Percentiles rank a stretch among this genome's conserved stretches.
phyloP scores from a whole-genome alignment of 805 yeast genomes.

The Candida tallmaniae region DNA sequence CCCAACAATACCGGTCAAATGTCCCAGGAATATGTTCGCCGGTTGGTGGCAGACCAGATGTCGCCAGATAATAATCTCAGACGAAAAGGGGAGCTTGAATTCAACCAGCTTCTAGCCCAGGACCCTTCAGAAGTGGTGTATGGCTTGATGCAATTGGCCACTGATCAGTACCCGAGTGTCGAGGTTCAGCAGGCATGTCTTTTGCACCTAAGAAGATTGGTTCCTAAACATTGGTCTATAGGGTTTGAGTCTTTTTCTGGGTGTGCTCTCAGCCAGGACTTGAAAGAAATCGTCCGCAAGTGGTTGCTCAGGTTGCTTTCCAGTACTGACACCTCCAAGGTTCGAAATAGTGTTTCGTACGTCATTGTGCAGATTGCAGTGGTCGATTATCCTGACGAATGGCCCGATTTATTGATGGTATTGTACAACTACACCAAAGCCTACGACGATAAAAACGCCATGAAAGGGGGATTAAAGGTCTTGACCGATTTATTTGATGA shows the following conservation, averaged over 20 bases:
- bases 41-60: constrained; percentile 20
- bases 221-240: constrained; percentile 76
- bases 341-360: constrained; percentile 65
- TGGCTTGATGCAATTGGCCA: constrained; percentile 41
- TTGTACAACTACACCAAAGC: constrained; percentile 42
- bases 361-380: constrained; percentile 81
- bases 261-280: constrained; percentile 51
- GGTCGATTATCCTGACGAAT: constrained; percentile 91
- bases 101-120: constrained; percentile 36
- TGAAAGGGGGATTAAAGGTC: constrained; percentile 55
- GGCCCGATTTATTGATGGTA: constrained; percentile 67
- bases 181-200: constrained; percentile 58
- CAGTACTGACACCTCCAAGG: constrained; percentile 45
- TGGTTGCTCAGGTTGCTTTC: constrained; percentile 46
- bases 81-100: constrained; percentile 47
- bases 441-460: constrained; percentile 22
- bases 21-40: no score
- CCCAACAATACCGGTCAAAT: no score
- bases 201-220: constrained; percentile 60
- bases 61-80: constrained; percentile 50
- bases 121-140: constrained; percentile 48
- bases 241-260: constrained; percentile 75
- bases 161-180: constrained; percentile 15
- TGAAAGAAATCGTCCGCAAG: constrained; percentile 49
- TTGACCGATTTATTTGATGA: constrained; percentile 81